These are phyloP conservation scores for Schwanniomyces pseudopolymorphus DNA, from an alignment of 805 yeast species.

Conservation along the genomic window DNA sequence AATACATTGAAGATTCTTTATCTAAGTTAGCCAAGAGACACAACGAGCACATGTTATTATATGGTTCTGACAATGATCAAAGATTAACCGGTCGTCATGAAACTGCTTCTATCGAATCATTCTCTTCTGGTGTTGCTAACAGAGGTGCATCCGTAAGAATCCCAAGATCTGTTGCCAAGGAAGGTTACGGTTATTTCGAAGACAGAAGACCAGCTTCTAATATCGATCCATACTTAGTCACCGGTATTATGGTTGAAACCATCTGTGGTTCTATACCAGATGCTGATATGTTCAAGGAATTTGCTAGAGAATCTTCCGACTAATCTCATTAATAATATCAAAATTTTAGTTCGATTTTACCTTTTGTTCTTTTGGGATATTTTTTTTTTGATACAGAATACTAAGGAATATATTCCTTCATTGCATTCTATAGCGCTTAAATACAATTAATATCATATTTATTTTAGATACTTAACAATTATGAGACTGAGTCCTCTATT, in stretches of 20 bases:
- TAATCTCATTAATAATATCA: constrained; percentile 8
- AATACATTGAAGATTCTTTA: constrained; percentile 86
- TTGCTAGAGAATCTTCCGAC: constrained; percentile 63
- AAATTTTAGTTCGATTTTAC: constrained; percentile 1
- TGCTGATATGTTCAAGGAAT: constrained; percentile 92
- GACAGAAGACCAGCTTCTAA: constrained; percentile 99
- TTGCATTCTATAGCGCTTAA: constrained; percentile 3
- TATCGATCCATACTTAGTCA: constrained; percentile 98
- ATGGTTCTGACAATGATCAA: constrained; percentile 92
- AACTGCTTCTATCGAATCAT: constrained; percentile 89
- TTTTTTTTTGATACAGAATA: background rate
- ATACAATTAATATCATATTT: background rate
- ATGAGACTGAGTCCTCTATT: too few species aligned
- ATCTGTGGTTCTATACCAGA: constrained; percentile 92
- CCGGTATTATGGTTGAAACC: constrained; percentile 98
- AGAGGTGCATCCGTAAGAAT: constrained; percentile 99
- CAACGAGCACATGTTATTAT: constrained; percentile 90
- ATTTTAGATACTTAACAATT: too few species aligned
- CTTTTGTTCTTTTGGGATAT: background rate
- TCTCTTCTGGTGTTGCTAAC: constrained; percentile 98
- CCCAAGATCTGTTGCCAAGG: constrained; percentile 98
- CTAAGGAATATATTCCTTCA: background rate
- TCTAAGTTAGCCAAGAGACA: constrained; percentile 95
- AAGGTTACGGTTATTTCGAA: constrained; percentile 97
- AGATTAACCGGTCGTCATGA: constrained; percentile 98